phyloP scores from a whole-genome alignment of 2,329 filamentous ascomycete genomes.

The Hypoxylon sp. region DNA sequence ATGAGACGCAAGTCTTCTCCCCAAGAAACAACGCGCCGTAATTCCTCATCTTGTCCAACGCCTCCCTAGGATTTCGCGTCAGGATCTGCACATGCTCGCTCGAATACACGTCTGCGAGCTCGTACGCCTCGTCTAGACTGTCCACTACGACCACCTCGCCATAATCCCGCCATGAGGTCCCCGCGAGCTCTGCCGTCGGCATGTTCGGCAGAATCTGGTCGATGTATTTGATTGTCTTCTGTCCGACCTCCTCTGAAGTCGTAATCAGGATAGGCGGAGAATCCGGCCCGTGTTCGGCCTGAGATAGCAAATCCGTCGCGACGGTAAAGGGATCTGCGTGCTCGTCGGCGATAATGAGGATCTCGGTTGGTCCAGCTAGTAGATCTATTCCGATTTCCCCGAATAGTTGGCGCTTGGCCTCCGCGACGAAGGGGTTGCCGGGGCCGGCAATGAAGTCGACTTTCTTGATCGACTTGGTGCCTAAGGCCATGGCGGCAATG shows the following conservation, averaged over 20 bases:
- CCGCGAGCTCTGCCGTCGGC: slow-evolving; percentile 61
- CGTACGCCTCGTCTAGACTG: slow-evolving; percentile 62
- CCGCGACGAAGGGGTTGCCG: slow-evolving; percentile 69
- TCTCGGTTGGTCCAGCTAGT: slow-evolving; percentile 67
- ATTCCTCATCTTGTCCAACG: slow-evolving; percentile 65
- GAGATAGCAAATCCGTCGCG: slow-evolving; percentile 91
- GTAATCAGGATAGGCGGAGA: slow-evolving; percentile 66
- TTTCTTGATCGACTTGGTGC: slow-evolving; percentile 63
- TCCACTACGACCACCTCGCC: slow-evolving; percentile 64
- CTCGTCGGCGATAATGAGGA: slow-evolving; percentile 88
- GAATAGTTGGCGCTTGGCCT: slow-evolving; percentile 68
- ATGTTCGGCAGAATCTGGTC: slow-evolving; percentile 59
- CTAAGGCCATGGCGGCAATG: slow-evolving; percentile 66
- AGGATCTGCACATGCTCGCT: slow-evolving; percentile 68
- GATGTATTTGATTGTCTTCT: slow-evolving; percentile 57
- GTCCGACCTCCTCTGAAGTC: slow-evolving; percentile 58
- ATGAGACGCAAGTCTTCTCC: slow-evolving; percentile 66
- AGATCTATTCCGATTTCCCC: slow-evolving; percentile 69
- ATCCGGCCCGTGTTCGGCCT: slow-evolving; percentile 80
- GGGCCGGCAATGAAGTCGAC: slow-evolving; percentile 68
- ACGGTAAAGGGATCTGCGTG: slow-evolving; percentile 92
- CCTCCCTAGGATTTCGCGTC: slow-evolving; percentile 62
- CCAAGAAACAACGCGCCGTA: slow-evolving; percentile 67
- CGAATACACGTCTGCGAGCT: slow-evolving; percentile 63
- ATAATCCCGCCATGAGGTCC: slow-evolving; percentile 61